phyloP scores from a whole-genome alignment of 1,284 basidiomycete genomes.

The Malassezia sp. region DNA sequence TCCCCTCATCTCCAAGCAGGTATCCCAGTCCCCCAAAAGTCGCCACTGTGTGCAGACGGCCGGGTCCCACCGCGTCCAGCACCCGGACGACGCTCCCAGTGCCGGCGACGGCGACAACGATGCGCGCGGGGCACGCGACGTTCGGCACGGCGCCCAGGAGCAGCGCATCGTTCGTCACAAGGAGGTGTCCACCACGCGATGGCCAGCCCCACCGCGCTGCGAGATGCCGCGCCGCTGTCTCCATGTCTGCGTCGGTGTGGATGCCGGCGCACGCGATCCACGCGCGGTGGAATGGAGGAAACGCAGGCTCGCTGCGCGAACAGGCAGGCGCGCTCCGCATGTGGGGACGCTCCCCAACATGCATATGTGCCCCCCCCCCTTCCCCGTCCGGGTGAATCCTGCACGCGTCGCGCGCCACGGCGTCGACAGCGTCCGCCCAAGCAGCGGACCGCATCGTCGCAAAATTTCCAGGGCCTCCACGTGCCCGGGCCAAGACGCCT shows the following conservation, averaged over 20 bases:
- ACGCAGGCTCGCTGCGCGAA: too few relatives aligned
- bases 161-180: conserved; percentile 28
- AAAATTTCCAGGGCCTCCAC: conserved; percentile 22
- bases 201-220: conserved; percentile 12
- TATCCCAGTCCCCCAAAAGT: conserved; percentile 28
- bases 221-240: too few relatives aligned
- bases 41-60: conserved; percentile 8
- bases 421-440: background rate
- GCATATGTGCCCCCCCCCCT: conserved; percentile 11
- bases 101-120: conserved; percentile 28
- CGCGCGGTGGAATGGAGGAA: too few relatives aligned
- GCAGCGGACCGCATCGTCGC: conserved; percentile 14
- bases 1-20: conserved; percentile 32
- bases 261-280: too few relatives aligned
- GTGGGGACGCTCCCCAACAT: too few relatives aligned
- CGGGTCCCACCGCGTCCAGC: conserved; percentile 16
- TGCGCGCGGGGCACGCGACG: conserved; percentile 1
- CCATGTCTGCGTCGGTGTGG: too few relatives aligned
- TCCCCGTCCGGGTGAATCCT: conserved; percentile 19
- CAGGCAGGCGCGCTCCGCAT: too few relatives aligned
- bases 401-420: background rate
- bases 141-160: conserved; percentile 21
- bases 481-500: conserved; percentile 13
- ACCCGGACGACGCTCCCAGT: conserved; percentile 31
- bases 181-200: conserved; percentile 11